A percentile compares a stretch with the other conserved stretches of the same genome.
Conservation (phyloP, 2,329 filamentous ascomycete genomes). For the Aspergillus sergii region DNA sequence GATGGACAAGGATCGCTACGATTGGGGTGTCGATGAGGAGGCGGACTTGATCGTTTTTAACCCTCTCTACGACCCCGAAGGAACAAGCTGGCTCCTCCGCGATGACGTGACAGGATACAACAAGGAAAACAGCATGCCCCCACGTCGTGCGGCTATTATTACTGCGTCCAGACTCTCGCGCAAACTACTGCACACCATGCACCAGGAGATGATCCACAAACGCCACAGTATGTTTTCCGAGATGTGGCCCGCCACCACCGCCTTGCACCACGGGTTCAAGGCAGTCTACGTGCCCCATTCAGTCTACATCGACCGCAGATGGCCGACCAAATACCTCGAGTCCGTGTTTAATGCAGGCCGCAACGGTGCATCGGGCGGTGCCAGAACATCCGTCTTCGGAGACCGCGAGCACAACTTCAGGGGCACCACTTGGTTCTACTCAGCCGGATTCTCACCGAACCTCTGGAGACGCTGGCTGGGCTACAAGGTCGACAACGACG, state of each 20-base stretch:
- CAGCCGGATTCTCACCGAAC: constrained; percentile 77
- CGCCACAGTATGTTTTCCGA: constrained; percentile 93
- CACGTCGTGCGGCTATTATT: constrained; percentile 84
- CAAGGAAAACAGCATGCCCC: constrained; percentile 60
- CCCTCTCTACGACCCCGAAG: constrained; percentile 86
- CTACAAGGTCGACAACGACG: constrained; percentile 75
- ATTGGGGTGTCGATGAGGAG: constrained; percentile 87
- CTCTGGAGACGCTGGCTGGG: constrained; percentile 87
- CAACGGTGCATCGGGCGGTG: constrained; percentile 74
- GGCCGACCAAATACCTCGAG: constrained; percentile 78
- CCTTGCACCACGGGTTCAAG: constrained; percentile 90
- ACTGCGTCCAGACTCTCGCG: constrained; percentile 82
- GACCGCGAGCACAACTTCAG: constrained; percentile 87
- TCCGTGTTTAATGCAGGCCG: constrained; percentile 77
- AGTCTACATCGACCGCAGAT: constrained; percentile 81
- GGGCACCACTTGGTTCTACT: constrained; percentile 91
- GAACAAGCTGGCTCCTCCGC: constrained; percentile 79
- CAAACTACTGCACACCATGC: constrained; percentile 81
- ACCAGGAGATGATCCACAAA: constrained; percentile 80
- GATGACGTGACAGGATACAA: constrained; percentile 88
- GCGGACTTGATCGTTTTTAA: constrained; percentile 91
- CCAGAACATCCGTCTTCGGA: constrained; percentile 72
- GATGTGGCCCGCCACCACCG: constrained; percentile 90
- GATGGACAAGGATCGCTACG: constrained; percentile 77
- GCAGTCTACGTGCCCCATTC: constrained; percentile 90